Evolutionary conservation across 495 filamentous ascomycete species (phyloP).

Genomic region (Amphirosellinia nigrospora): DNA sequence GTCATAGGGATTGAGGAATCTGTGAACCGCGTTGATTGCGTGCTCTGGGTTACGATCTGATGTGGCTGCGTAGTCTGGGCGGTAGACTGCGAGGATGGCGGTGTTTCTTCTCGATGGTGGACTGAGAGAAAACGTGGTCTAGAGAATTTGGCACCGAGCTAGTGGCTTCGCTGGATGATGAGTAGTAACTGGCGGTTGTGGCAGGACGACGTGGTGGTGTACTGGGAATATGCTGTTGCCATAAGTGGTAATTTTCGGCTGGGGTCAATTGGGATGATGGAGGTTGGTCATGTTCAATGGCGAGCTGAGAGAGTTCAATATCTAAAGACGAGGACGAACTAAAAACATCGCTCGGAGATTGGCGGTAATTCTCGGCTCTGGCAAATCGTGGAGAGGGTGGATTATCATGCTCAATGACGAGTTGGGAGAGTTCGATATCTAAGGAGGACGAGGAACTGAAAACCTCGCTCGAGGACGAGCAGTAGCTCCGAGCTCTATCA

Average conservation of each 20-base stretch:
- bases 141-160: conserved; percentile 9
- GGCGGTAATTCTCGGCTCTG: not conserved
- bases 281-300: not conserved
- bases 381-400: not conserved
- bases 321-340: conserved; percentile 20
- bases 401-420: conserved; percentile 1
- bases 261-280: not conserved
- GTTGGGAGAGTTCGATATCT: conserved; percentile 14
- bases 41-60: not conserved
- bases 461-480: conserved; percentile 19
- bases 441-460: conserved; percentile 12
- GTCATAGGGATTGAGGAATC: not conserved
- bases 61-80: not conserved
- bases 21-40: conserved; percentile 15
- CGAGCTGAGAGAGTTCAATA: conserved; percentile 11
- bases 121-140: not conserved
- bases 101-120: conserved; percentile 1
- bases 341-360: conserved; percentile 7
- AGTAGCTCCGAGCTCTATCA: not conserved
- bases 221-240: not conserved
- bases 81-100: conserved; percentile 7
- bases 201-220: conserved; percentile 5
- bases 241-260: not conserved
- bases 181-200: conserved; percentile 1
- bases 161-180: conserved; percentile 8